Evolutionary conservation across 2,329 filamentous ascomycete species (phyloP), one percentile per base, ranked within the genome.

Genomic region (Dactylonectria macrodidyma): DNA sequence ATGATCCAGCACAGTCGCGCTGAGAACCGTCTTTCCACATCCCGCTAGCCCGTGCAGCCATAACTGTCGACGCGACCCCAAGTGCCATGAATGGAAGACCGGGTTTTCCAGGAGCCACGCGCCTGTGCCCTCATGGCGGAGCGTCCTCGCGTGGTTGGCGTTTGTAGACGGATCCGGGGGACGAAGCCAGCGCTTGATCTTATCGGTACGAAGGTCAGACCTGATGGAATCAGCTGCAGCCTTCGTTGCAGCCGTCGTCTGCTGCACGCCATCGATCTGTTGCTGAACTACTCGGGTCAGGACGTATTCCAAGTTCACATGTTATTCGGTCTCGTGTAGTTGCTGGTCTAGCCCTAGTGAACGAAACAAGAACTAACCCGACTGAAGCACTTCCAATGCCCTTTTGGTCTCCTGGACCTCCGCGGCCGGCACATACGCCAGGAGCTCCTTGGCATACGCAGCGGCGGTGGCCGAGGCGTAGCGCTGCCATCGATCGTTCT

Each of bases 401-500:
- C 36, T 38, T 9, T 38, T 38, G 36, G 36, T 38, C 36, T 38
- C 36, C 36, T 38, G 36, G 12, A 38, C 36, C 12, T 38, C 36
- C 12, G 36, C 3, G 8, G 8, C 36, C 11, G 50, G 50, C 11
- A 54, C 50, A 12, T 16, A 50, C 11, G 19, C 47, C 30, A 76
- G 62, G 2, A 76, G 65, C 56, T 72, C 74, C 10, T 71, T 73
- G 1, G 70, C 71, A 46, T 62, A 77, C 10, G 76, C 78, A 0
- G 80, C 80, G 0, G 81, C 80, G 0, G 73, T 76, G 0, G 71
- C 73, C 0, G 81, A 77, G 0, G 81, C 81, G 68, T 81, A 82
- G 0, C 34, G 33, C n/a, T 81, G 78, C 81, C 80, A 83, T 10
- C 9, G 26, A 12, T 83, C 77, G 38, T 78, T 79, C 64, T 83